A percentile compares a stretch with the other conserved stretches of the same genome.
These are phyloP conservation scores for Singerocomus inundabilis DNA, from an alignment of 1,284 basidiomycete species.

Conservation along the genomic window DNA sequence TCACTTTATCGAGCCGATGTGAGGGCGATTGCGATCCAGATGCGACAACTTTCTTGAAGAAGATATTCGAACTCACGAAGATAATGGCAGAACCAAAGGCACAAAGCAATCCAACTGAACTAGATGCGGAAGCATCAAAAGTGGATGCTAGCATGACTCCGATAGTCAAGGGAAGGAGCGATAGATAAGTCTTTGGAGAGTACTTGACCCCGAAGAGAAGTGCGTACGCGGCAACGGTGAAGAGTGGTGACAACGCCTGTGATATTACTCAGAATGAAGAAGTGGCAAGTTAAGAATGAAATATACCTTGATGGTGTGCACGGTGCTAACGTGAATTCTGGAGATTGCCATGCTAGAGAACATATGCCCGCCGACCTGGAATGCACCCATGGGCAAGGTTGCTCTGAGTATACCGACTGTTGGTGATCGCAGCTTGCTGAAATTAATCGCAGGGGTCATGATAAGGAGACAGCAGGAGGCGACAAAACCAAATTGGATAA, in stretches of 20 bases:
- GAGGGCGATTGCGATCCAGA: slow-evolving; percentile 50
- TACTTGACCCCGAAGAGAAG: slow-evolving; percentile 92
- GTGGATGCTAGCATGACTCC: slow-evolving; percentile 98
- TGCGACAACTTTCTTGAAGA: slow-evolving; percentile 98
- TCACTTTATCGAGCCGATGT: slow-evolving; percentile 94
- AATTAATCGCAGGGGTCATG: slow-evolving; percentile 70
- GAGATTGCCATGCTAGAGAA: slow-evolving; percentile 97
- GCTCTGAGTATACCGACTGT: slow-evolving; percentile 71
- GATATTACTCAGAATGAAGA: slow-evolving; percentile 7
- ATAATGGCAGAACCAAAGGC: slow-evolving; percentile 94
- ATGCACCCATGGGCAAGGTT: slow-evolving; percentile 91
- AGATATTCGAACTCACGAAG: slow-evolving; percentile 98
- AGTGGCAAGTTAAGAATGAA: background rate
- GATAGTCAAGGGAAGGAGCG: slow-evolving; percentile 90
- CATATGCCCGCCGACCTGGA: slow-evolving; percentile 96
- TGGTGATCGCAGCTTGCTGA: slow-evolving; percentile 67
- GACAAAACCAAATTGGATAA: slow-evolving; percentile 96
- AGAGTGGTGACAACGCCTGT: slow-evolving; percentile 93
- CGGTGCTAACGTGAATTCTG: slow-evolving; percentile 94
- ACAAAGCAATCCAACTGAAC: slow-evolving; percentile 80
- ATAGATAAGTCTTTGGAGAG: slow-evolving; percentile 87
- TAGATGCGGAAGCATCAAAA: slow-evolving; percentile 86
- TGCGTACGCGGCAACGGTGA: slow-evolving; percentile 95
- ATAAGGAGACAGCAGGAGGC: slow-evolving; percentile 81
- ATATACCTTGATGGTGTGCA: slow-evolving; percentile 96